A percentile compares a stretch with the other conserved stretches of the same genome.
phyloP scores from a whole-genome alignment of 163 green algal genomes.

The Scenedesmus sp. region DNA sequence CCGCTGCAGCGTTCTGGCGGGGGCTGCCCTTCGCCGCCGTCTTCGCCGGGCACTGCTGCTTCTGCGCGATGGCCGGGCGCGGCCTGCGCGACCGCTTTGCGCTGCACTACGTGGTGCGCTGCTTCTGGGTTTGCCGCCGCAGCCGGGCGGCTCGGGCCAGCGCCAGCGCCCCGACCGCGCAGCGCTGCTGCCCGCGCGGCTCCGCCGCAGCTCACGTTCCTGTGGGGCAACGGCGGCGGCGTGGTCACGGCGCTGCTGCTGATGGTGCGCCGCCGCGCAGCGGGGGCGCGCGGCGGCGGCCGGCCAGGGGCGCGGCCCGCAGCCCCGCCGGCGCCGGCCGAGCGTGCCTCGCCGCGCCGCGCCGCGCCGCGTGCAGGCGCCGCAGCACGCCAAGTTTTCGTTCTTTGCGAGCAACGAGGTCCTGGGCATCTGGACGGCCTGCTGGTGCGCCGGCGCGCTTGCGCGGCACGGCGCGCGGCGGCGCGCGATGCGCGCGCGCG shows the following conservation, averaged over 20 bases:
- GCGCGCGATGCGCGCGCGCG: not conserved
- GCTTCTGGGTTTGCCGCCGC: too few species aligned
- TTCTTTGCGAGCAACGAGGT: slow-evolving; percentile 31
- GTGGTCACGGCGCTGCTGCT: slow-evolving; percentile 22
- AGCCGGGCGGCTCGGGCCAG: too few species aligned
- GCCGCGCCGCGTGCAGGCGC: slow-evolving; percentile 6
- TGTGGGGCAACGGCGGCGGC: slow-evolving; percentile 43
- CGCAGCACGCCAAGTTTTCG: slow-evolving; percentile 15
- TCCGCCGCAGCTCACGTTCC: slow-evolving; percentile 37
- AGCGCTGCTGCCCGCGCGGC: too few species aligned
- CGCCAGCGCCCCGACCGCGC: too few species aligned
- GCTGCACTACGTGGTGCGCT: too few species aligned
- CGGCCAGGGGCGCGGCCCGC: not conserved
- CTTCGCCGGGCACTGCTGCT: too few species aligned
- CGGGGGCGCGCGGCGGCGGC: too few species aligned
- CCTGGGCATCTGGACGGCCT: slow-evolving; percentile 27
- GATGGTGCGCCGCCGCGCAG: slow-evolving; percentile 14
- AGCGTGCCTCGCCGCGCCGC: too few species aligned
- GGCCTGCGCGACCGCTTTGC: too few species aligned
- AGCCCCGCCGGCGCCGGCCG: not conserved
- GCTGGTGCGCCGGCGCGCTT: slow-evolving; percentile 18
- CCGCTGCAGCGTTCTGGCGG: too few species aligned
- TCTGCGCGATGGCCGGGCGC: too few species aligned
- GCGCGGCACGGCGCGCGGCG: not conserved
- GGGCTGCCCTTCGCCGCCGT: too few species aligned